Percentiles rank a stretch among this genome's conserved stretches.
These are phyloP conservation scores for Globisporangium paddicum DNA, from an alignment of 352 stramenopile species.

Conservation along the genomic window DNA sequence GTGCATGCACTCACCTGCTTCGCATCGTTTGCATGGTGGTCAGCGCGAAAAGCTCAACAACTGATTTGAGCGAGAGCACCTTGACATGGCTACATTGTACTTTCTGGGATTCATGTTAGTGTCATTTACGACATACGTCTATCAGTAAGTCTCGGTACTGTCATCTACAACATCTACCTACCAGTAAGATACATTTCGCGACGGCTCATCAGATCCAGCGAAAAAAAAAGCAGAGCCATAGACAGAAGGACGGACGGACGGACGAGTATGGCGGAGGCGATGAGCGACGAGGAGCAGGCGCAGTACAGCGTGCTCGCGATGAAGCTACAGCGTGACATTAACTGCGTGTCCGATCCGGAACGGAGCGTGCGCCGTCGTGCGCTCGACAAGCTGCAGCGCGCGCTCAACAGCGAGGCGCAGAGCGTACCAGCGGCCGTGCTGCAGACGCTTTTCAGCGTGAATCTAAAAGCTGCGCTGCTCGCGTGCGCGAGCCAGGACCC, in stretches of 20 bases:
- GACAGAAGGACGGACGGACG: neutral
- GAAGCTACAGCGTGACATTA: slow-evolving; percentile 82
- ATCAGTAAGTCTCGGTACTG: neutral
- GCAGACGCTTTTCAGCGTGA: slow-evolving; percentile 31
- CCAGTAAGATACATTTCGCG: neutral
- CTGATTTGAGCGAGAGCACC: too few relatives aligned
- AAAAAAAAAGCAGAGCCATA: neutral
- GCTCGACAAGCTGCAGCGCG: slow-evolving; percentile 62
- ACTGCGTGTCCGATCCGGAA: slow-evolving; percentile 70
- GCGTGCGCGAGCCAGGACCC: slow-evolving; percentile 38
- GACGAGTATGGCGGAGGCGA: slow-evolving; percentile 13
- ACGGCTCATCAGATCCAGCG: neutral
- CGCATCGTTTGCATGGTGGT: too few relatives aligned
- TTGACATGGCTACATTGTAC: too few relatives aligned
- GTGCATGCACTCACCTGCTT: too few relatives aligned
- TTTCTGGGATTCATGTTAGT: too few relatives aligned
- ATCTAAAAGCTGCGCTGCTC: slow-evolving; percentile 48
- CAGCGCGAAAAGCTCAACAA: too few relatives aligned
- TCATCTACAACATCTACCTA: neutral
- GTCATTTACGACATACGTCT: neutral
- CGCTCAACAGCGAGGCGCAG: slow-evolving; percentile 39
- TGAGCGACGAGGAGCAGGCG: slow-evolving; percentile 45
- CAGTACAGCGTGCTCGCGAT: slow-evolving; percentile 60
- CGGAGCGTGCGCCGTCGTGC: slow-evolving; percentile 65
- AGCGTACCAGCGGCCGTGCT: slow-evolving; percentile 31